Percentiles rank a stretch among this genome's conserved stretches.
These are phyloP conservation scores for Beauveria varroae DNA, from an alignment of 2,329 filamentous ascomycete genomes.

Conservation along the genomic window DNA sequence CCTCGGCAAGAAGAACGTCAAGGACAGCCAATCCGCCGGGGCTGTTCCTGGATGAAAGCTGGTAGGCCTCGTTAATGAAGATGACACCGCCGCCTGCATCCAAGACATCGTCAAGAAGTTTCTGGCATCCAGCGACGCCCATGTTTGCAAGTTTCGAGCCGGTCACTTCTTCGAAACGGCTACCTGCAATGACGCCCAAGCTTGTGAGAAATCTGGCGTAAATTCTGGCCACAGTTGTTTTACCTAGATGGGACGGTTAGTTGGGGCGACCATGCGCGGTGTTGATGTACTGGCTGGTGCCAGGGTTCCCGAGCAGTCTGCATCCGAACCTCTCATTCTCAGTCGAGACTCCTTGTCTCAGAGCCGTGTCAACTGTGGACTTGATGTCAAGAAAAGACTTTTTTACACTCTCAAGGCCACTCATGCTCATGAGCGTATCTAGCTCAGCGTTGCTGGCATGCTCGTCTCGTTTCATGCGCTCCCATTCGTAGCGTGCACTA, in stretches of 20 bases:
- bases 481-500: slow-evolving; percentile 49
- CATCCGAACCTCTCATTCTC: slow-evolving; percentile 53
- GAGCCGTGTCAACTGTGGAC: slow-evolving; percentile 48
- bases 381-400: slow-evolving; percentile 56
- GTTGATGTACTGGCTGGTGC: slow-evolving; percentile 49
- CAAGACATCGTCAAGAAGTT: slow-evolving; percentile 40
- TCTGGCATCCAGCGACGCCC: slow-evolving; percentile 51
- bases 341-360: slow-evolving; percentile 50
- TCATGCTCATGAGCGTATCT: slow-evolving; percentile 61
- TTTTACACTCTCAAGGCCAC: slow-evolving; percentile 65
- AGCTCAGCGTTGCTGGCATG: slow-evolving; percentile 44
- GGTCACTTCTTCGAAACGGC: slow-evolving; percentile 56
- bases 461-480: slow-evolving; percentile 47
- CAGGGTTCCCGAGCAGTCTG: slow-evolving; percentile 63
- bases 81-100: slow-evolving; percentile 57
- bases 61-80: slow-evolving; percentile 77
- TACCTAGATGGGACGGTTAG: slow-evolving; percentile 29
- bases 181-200: slow-evolving; percentile 54
- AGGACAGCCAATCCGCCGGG: slow-evolving; percentile 53
- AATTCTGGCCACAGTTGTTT: slow-evolving; percentile 67
- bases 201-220: slow-evolving; percentile 60
- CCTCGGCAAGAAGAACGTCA: slow-evolving; percentile 63
- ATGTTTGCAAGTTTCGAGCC: slow-evolving; percentile 58
- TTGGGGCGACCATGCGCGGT: not conserved
- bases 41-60: slow-evolving; percentile 54